A percentile compares a stretch with the other conserved stretches of the same genome.
Evolutionary conservation across 1,139 yeast genomes (phyloP).

Genomic region (Pneumocystis oryctolagi): DNA sequence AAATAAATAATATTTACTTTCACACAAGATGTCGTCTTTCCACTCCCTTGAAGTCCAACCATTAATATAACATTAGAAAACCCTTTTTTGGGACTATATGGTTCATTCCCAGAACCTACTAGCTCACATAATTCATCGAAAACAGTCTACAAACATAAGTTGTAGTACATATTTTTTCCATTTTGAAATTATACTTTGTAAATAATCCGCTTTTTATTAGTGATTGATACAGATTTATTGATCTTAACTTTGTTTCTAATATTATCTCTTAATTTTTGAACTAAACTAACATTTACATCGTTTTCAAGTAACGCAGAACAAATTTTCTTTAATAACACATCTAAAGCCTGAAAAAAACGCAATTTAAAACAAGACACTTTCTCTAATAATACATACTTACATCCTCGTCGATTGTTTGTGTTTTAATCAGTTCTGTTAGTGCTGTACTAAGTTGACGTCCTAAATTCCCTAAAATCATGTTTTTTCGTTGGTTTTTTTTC

Average conservation of each 20-base stretch:
- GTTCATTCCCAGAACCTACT: conserved; percentile 51
- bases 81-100: conserved; percentile 78
- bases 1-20: conserved; percentile 26
- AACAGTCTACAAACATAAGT: conserved; percentile 35
- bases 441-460: conserved; percentile 75
- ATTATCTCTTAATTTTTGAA: conserved; percentile 59
- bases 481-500: background rate
- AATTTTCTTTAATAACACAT: conserved; percentile 65
- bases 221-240: conserved; percentile 36
- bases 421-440: conserved; percentile 51
- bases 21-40: conserved; percentile 95
- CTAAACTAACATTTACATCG: conserved; percentile 80
- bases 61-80: conserved; percentile 71
- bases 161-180: background rate
- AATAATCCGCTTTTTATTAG: conserved; percentile 56
- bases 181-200: conserved; percentile 35
- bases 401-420: conserved; percentile 44
- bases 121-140: conserved; percentile 80
- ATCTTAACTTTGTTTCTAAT: conserved; percentile 45
- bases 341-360: conserved; percentile 32
- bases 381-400: conserved; percentile 15
- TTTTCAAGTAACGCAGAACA: conserved; percentile 80
- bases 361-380: background rate
- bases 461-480: conserved; percentile 91
- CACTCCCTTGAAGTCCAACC: conserved; percentile 97